A percentile compares a stretch with the other conserved stretches of the same genome.
These are phyloP conservation scores for Trametes coccinea DNA, from an alignment of 768 basidiomycete genomes.

Conservation along the genomic window DNA sequence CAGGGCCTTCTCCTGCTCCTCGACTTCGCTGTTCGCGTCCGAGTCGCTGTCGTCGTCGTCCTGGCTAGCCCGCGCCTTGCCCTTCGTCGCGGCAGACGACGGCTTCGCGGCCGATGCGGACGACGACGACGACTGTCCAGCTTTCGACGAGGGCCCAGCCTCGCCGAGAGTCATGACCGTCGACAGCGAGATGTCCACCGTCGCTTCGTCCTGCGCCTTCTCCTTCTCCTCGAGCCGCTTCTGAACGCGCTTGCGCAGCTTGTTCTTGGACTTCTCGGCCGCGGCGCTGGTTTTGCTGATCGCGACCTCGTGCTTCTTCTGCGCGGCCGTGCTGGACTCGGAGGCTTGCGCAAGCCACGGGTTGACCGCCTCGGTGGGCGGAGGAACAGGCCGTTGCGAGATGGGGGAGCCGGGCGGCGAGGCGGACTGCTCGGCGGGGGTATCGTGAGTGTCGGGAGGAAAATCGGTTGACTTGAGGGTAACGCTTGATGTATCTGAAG, in stretches of 20 bases:
- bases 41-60: slow-evolving; percentile 41
- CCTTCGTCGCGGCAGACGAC: neutral
- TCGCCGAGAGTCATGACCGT: slow-evolving; percentile 41
- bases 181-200: slow-evolving; percentile 72
- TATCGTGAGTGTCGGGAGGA: slow-evolving; percentile 36
- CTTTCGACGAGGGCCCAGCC: slow-evolving; percentile 17
- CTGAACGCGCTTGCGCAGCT: slow-evolving; percentile 63
- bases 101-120: neutral
- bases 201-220: slow-evolving; percentile 69
- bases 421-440: slow-evolving; percentile 6
- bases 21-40: slow-evolving; percentile 65
- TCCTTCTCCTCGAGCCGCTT: slow-evolving; percentile 60
- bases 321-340: slow-evolving; percentile 47
- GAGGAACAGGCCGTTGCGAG: slow-evolving; percentile 18
- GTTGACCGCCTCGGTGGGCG: slow-evolving; percentile 43
- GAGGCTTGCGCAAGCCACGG: slow-evolving; percentile 70
- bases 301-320: slow-evolving; percentile 73
- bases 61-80: neutral
- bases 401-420: slow-evolving; percentile 26
- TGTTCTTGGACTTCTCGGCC: slow-evolving; percentile 68
- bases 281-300: slow-evolving; percentile 67
- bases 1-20: slow-evolving; percentile 60
- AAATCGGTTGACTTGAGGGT: slow-evolving; percentile 63
- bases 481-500: slow-evolving; percentile 65
- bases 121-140: slow-evolving; percentile 21